phyloP scores from a whole-genome alignment of 108 stramenopile species.

The Conticribra weissflogii region DNA sequence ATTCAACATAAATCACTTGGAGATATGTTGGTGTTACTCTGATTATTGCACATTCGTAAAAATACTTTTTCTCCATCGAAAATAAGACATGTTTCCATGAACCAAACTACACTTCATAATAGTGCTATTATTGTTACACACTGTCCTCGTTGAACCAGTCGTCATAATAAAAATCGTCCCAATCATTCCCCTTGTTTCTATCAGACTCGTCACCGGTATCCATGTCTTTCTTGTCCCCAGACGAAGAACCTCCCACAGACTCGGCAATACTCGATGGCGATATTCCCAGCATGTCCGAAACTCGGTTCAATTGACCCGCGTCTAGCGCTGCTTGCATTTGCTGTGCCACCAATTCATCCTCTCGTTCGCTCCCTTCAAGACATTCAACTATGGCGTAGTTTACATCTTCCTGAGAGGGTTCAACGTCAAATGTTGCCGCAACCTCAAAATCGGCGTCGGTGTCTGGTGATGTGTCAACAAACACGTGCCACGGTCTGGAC shows the following conservation, averaged over 20 bases:
- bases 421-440: constrained; percentile 85
- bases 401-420: constrained; percentile 81
- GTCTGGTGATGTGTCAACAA: constrained; percentile 87
- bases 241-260: constrained; percentile 4
- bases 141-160: constrained; percentile 50
- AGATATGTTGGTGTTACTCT: too few species aligned
- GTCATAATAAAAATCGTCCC: constrained; percentile 50
- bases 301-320: constrained; percentile 83
- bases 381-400: constrained; percentile 88
- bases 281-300: constrained; percentile 74
- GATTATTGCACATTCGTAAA: too few species aligned
- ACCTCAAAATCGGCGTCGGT: constrained; percentile 90
- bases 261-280: constrained; percentile 35
- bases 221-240: constrained; percentile 3
- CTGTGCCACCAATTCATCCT: constrained; percentile 88
- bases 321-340: constrained; percentile 92
- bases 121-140: constrained; percentile 19
- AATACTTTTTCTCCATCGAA: too few species aligned
- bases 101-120: neutral
- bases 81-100: too few species aligned
- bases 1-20: too few species aligned
- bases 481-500: constrained; percentile 88
- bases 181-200: constrained; percentile 54
- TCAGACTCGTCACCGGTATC: constrained; percentile 23
- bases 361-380: constrained; percentile 86